Percentiles rank a stretch among this genome's conserved stretches.
Evolutionary conservation across 1,139 yeast genomes (phyloP).

Genomic region (Suhomyces bokatorum): DNA sequence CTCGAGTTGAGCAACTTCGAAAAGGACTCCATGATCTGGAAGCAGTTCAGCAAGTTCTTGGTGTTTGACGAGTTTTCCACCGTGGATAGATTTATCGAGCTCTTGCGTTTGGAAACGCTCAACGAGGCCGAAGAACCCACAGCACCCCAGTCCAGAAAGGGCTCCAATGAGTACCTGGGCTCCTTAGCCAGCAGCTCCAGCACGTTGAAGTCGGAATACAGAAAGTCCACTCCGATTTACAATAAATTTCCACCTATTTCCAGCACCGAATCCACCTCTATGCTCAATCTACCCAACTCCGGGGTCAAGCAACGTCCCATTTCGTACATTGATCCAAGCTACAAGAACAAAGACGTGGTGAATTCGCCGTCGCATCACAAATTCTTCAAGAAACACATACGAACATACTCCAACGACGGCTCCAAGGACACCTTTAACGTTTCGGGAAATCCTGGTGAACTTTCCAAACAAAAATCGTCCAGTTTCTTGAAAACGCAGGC

Average conservation of each 20-base stretch:
- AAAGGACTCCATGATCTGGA: slow-evolving; percentile 49
- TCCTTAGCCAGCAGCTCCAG: slow-evolving; percentile 13
- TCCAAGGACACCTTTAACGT: slow-evolving; percentile 20
- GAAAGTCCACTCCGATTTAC: slow-evolving; percentile 36
- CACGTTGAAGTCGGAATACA: slow-evolving; percentile 25
- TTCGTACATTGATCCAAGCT: slow-evolving; percentile 51
- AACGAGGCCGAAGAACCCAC: slow-evolving; percentile 10
- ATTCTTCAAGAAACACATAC: slow-evolving; percentile 59
- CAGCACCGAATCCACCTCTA: slow-evolving; percentile 15
- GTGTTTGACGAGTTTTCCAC: slow-evolving; percentile 49
- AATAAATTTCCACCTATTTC: slow-evolving; percentile 24
- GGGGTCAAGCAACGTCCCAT: slow-evolving; percentile 47
- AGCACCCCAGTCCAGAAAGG: slow-evolving; percentile 21
- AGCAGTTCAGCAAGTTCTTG: slow-evolving; percentile 42
- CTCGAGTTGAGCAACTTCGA: slow-evolving; percentile 71
- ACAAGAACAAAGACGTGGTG: slow-evolving; percentile 18
- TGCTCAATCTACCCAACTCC: slow-evolving; percentile 12
- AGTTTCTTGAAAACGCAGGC: slow-evolving; percentile 2
- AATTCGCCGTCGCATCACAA: slow-evolving; percentile 48
- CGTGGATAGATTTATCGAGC: slow-evolving; percentile 52
- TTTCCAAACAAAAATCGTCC: neutral
- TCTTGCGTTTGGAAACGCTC: slow-evolving; percentile 29
- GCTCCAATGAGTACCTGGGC: slow-evolving; percentile 21
- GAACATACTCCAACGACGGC: slow-evolving; percentile 58
- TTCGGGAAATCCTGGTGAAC: neutral